Conservation (phyloP, 495 filamentous ascomycete genomes). For the Letharia columbiana region DNA sequence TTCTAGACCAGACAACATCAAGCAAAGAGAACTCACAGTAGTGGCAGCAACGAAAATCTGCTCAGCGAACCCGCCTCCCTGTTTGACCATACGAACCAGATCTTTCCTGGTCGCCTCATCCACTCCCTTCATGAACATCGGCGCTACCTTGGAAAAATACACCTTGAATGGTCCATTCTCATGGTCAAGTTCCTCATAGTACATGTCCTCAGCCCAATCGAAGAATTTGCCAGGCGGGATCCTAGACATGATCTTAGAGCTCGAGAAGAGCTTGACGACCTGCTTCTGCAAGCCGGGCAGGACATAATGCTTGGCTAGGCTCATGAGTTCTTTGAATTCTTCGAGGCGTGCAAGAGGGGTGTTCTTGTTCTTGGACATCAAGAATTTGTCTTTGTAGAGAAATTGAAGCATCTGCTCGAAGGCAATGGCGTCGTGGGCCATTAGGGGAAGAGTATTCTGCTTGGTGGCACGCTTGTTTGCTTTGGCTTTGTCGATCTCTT, state of each 20-base stretch:
- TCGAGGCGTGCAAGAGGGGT: not conserved
- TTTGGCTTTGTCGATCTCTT: conserved; percentile 14
- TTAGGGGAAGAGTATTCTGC: conserved; percentile 11
- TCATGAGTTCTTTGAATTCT: conserved; percentile 15
- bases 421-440: conserved; percentile 9
- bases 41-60: conserved; percentile 14
- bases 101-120: not conserved
- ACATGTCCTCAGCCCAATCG: conserved; percentile 23
- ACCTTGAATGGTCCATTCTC: conserved; percentile 12
- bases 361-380: not conserved
- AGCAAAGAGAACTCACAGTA: conserved; percentile 7
- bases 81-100: not conserved
- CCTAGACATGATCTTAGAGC: not conserved
- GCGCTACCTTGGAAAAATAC: conserved; percentile 17
- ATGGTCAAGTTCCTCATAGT: conserved; percentile 14
- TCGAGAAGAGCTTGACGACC: conserved; percentile 5
- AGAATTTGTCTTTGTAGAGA: conserved; percentile 19
- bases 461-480: not conserved
- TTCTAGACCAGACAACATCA: not conserved
- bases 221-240: conserved; percentile 6
- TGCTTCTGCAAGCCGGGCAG: conserved; percentile 16
- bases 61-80: conserved; percentile 10
- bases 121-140: conserved; percentile 5
- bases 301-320: conserved; percentile 14
- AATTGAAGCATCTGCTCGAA: conserved; percentile 21